Evolutionary conservation across 768 basidiomycete genomes (phyloP).

Genomic region (Lentinula raphanica): DNA sequence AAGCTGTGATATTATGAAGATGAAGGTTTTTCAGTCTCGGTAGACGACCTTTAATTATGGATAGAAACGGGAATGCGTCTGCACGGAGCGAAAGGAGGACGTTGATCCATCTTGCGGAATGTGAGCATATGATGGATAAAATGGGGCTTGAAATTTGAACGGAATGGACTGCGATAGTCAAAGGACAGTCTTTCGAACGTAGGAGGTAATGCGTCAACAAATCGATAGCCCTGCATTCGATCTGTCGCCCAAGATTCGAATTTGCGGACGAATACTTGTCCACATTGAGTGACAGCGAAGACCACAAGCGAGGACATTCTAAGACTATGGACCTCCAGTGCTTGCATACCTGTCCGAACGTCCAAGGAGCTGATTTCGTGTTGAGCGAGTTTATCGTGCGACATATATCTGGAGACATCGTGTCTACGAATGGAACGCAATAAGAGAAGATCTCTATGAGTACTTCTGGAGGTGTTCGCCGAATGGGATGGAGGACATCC

Average conservation of each 20-base stretch:
- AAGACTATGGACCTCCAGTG: conserved; percentile 1
- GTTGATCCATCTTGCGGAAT: not conserved
- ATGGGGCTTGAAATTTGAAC: not conserved
- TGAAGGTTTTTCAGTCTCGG: not conserved
- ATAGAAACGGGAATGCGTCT: not conserved
- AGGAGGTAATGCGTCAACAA: not conserved
- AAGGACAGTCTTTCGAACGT: conserved; percentile 1
- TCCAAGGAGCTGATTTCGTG: not conserved
- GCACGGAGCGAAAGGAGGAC: not conserved
- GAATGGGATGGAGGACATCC: not conserved
- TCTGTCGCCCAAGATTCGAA: not conserved
- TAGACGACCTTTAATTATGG: not conserved
- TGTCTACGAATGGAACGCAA: not conserved
- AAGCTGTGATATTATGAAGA: not conserved
- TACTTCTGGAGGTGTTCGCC: not conserved
- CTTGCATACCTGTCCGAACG: not conserved
- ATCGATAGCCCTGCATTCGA: not conserved
- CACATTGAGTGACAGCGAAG: not conserved
- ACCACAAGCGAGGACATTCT: not conserved
- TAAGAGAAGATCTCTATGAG: conserved; percentile 1
- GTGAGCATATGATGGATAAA: not conserved
- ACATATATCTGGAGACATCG: not conserved
- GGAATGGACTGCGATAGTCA: not conserved
- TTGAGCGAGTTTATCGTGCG: not conserved
- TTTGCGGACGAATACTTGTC: not conserved